These are phyloP conservation scores for Candida tammaniensis DNA, from an alignment of 805 yeast genomes.

Conservation along the genomic window DNA sequence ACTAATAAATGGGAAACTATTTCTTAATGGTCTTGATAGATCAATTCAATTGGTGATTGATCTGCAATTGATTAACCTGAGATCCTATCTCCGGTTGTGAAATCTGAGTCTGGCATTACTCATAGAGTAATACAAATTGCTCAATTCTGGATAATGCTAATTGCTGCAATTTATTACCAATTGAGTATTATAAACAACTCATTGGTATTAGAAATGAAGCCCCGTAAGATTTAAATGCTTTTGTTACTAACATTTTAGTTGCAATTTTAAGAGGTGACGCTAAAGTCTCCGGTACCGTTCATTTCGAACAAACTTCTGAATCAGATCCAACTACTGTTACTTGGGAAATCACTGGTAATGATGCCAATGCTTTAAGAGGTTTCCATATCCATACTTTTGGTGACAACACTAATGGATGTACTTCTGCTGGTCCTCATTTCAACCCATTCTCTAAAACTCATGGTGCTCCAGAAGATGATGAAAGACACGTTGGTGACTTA, in stretches of 20 bases:
- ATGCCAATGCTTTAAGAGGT: conserved; percentile 85
- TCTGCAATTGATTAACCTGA: too few species aligned
- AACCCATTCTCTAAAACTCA: conserved; percentile 85
- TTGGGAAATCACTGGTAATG: conserved; percentile 89
- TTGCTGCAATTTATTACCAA: too few species aligned
- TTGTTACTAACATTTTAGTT: conserved; percentile 46
- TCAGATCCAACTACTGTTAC: conserved; percentile 78
- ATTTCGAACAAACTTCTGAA: conserved; percentile 81
- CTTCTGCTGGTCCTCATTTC: conserved; percentile 97
- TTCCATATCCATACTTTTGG: conserved; percentile 99
- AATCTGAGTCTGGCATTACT: too few species aligned
- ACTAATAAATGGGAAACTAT: too few species aligned
- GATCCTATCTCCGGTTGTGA: too few species aligned
- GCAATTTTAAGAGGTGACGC: conserved; percentile 97
- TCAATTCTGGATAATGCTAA: too few species aligned
- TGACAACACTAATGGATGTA: conserved; percentile 99
- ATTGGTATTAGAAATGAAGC: too few species aligned
- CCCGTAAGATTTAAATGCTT: too few species aligned
- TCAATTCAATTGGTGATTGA: too few species aligned
- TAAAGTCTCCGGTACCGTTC: conserved; percentile 80
- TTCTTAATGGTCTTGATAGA: too few species aligned
- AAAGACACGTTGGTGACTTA: conserved; percentile 91
- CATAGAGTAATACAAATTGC: too few species aligned
- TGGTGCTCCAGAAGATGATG: conserved; percentile 85
- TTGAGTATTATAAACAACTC: too few species aligned